These are phyloP conservation scores for Vanderwaltozyma tropicalis DNA, from an alignment of 805 yeast species.

Conservation along the genomic window DNA sequence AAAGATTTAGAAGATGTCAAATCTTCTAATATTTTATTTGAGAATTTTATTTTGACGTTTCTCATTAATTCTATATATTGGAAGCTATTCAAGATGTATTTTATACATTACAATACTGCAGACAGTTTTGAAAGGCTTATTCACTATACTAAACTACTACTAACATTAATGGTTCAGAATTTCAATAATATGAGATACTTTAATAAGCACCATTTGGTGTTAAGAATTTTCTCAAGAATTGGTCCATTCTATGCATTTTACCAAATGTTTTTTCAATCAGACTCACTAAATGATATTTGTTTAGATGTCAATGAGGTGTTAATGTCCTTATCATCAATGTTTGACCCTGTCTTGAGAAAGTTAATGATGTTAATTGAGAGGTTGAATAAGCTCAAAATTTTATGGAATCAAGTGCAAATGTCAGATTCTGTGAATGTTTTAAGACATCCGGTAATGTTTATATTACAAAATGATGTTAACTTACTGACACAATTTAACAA, in stretches of 20 bases:
- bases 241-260: constrained; percentile 19
- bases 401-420: constrained; percentile 19
- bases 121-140: constrained; percentile 11
- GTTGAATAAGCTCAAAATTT: constrained; percentile 9
- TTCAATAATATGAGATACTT: constrained; percentile 9
- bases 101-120: constrained; percentile 15
- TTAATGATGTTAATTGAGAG: constrained; percentile 10
- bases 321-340: constrained; percentile 8
- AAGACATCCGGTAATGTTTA: constrained; percentile 21
- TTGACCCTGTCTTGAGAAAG: constrained; percentile 9
- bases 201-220: constrained; percentile 20
- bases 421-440: constrained; percentile 10
- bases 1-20: constrained; percentile 3
- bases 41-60: constrained; percentile 16
- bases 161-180: constrained; percentile 14
- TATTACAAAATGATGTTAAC: constrained; percentile 20
- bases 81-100: constrained; percentile 20
- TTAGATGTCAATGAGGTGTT: constrained; percentile 16
- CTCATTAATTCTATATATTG: constrained; percentile 15
- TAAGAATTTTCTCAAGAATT: constrained; percentile 13
- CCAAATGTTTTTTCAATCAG: constrained; percentile 13
- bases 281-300: constrained; percentile 6
- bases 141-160: constrained; percentile 13
- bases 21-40: constrained; percentile 14
- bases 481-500: constrained; percentile 4